Evolutionary conservation across 108 stramenopile species (phyloP), one percentile per base, ranked within the genome.

Genomic region (Nitzschia palea): DNA sequence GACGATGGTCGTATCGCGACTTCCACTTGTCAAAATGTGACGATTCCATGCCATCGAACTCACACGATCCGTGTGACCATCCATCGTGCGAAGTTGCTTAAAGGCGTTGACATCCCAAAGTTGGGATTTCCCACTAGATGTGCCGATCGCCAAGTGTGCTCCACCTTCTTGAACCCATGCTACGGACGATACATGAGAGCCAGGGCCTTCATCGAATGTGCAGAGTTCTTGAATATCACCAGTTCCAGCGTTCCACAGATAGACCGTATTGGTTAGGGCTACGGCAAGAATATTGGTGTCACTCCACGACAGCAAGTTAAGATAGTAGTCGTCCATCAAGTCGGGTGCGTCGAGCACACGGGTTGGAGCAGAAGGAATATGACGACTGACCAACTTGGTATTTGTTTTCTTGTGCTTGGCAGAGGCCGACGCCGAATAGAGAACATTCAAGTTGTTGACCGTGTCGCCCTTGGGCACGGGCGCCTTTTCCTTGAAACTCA

Each of bases 331-430:
- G 68, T 98, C 96, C 55, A 96, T 86, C 32, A 99, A 65, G 37
- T 96, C 98, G 2, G 98, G 98, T 25, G 97, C 98, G 78, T 98
- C 97, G 37, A 99, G 80, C 69, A 98, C 95, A 9, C 98, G 93
- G 40, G 80, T 80, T 6, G 99, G 99, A 5, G 96, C 92, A 32
- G 96, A 95, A 43, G 98, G 94, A 69, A 99, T 98, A 36, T 87
- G 92, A 6, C 98, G 89, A 6, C 70, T 92, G 18, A 86, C 83
- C 32, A 89, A 71, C 47, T 91, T 92, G 45, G 83, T 69, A 37
- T 80, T 82, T 37, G 81, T 79, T 73, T 93, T 93, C 51, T 73
- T 78, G 27, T 71, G 59, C 27, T 73, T 47, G 0, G 80, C 80
- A 31, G 79, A 74, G 8, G 76, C 86, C 28, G 86, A 86, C 42